Percentiles rank a stretch among this genome's conserved stretches.
Evolutionary conservation across 768 basidiomycete genomes (phyloP).

Genomic region (Gautieria morchelliformis): DNA sequence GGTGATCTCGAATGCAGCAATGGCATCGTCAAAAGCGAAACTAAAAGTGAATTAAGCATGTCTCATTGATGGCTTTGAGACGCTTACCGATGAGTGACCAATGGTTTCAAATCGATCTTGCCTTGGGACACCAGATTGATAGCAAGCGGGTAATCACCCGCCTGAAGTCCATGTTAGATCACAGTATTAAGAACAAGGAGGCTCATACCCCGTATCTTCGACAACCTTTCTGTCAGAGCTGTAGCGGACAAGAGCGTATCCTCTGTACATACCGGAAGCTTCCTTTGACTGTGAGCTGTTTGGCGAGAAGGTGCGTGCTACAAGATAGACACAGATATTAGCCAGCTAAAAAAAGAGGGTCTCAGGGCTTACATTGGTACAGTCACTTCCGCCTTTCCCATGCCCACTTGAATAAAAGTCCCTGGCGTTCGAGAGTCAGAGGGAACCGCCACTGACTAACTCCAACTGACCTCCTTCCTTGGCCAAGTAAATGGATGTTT

Average conservation of each 20-base stretch:
- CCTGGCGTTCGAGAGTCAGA: slow-evolving; percentile 10
- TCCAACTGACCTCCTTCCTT: slow-evolving; percentile 49
- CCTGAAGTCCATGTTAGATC: slow-evolving; percentile 28
- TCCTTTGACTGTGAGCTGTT: slow-evolving; percentile 77
- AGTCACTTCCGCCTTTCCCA: slow-evolving; percentile 69
- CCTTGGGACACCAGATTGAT: slow-evolving; percentile 77
- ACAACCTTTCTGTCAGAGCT: background rate
- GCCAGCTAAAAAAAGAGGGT: background rate
- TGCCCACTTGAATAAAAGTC: slow-evolving; percentile 59
- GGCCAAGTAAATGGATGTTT: slow-evolving; percentile 70
- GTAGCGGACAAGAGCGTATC: slow-evolving; percentile 24
- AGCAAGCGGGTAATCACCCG: slow-evolving; percentile 79
- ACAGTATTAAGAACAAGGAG: background rate
- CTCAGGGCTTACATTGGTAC: slow-evolving; percentile 42
- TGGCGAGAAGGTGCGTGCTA: slow-evolving; percentile 47
- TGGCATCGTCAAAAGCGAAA: slow-evolving; percentile 68
- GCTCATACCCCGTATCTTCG: slow-evolving; percentile 17
- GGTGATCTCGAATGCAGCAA: slow-evolving; percentile 75
- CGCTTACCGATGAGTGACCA: slow-evolving; percentile 77
- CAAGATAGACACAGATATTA: background rate
- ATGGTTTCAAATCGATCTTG: slow-evolving; percentile 75
- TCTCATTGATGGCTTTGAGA: background rate
- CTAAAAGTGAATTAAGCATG: slow-evolving; percentile 25
- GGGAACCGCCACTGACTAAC: background rate
- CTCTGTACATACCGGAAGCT: slow-evolving; percentile 79